Evolutionary conservation across 768 basidiomycete genomes (phyloP).

Genomic region (Lactarius hatsudake): DNA sequence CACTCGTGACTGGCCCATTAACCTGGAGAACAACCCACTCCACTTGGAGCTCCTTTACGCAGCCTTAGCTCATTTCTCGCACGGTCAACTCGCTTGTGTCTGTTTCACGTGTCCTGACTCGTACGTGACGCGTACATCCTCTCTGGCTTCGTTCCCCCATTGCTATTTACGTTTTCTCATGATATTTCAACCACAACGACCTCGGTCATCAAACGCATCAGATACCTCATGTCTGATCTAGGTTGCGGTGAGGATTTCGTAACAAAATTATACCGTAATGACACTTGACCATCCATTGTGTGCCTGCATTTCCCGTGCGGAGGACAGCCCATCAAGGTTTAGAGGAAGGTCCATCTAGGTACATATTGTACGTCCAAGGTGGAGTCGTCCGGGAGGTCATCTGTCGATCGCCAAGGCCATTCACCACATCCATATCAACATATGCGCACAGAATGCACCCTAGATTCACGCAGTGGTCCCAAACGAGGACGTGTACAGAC

Average conservation of each 20-base stretch:
- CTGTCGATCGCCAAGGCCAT: background rate
- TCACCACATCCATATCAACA: background rate
- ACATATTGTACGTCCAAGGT: background rate
- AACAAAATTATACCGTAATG: background rate
- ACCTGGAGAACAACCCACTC: background rate
- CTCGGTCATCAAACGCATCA: background rate
- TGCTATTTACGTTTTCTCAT: background rate
- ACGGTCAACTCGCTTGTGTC: background rate
- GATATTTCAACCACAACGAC: background rate
- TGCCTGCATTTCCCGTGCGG: background rate
- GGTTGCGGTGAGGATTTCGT: background rate
- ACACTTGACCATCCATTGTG: background rate
- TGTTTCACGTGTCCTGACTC: background rate
- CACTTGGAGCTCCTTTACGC: background rate
- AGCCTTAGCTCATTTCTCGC: background rate
- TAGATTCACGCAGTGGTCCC: background rate
- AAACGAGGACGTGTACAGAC: background rate
- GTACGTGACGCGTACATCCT: background rate
- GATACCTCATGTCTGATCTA: background rate
- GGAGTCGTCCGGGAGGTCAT: background rate
- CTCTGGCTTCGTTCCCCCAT: background rate
- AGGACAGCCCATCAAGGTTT: background rate
- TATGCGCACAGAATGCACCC: background rate
- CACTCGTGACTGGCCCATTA: background rate
- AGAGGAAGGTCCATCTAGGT: background rate